Conservation (phyloP, 73 alveolate species). For the Uronychia binucleata region DNA sequence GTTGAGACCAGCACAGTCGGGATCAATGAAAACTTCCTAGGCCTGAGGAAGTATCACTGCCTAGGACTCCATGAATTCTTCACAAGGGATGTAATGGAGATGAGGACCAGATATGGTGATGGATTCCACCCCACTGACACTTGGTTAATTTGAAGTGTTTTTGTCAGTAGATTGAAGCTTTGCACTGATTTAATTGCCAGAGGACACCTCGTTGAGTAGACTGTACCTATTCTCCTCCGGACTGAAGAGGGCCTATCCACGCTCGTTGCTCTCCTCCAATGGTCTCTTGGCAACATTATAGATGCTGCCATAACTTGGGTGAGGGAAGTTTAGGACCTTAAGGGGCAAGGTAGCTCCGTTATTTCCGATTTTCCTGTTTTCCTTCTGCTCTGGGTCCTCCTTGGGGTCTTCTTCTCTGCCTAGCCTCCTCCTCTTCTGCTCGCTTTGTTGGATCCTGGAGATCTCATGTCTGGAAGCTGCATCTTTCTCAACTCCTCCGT, state of each 20-base stretch:
- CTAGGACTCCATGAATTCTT: background rate
- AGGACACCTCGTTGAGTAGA: background rate
- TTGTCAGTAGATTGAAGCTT: background rate
- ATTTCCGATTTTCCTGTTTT: background rate
- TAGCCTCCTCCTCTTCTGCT: background rate
- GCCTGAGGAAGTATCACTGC: background rate
- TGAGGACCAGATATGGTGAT: background rate
- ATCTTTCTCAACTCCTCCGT: background rate
- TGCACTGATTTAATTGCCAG: background rate
- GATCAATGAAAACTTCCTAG: too few relatives aligned
- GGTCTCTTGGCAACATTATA: background rate
- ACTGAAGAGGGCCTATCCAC: background rate
- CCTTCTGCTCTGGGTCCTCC: background rate
- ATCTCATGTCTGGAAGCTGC: too few relatives aligned
- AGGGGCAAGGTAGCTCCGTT: background rate
- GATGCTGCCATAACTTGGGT: background rate
- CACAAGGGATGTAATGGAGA: background rate
- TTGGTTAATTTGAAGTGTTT: background rate
- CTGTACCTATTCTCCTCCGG: background rate
- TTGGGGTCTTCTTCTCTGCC: background rate
- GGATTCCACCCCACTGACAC: background rate
- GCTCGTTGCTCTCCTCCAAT: background rate
- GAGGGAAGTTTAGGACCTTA: background rate
- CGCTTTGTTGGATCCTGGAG: too few relatives aligned
- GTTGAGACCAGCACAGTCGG: background rate